These are phyloP conservation scores for Arthrocladium fulminans DNA, from an alignment of 2,329 filamentous ascomycete species.

Conservation along the genomic window DNA sequence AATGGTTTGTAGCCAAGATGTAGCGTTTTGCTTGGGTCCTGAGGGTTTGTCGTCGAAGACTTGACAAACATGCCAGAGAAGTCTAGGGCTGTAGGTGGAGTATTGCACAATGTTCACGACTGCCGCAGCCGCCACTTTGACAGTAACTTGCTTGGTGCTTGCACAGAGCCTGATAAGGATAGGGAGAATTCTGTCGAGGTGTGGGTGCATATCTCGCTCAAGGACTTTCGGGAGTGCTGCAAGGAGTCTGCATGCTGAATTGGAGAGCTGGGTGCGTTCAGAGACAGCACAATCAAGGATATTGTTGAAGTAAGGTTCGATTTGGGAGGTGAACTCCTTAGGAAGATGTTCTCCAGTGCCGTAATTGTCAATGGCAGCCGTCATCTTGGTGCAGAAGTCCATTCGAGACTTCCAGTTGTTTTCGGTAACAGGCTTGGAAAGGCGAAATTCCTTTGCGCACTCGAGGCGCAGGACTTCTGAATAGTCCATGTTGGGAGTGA, in stretches of 20 bases:
- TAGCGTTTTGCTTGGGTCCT: conserved; percentile 68
- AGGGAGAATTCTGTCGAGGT: conserved; percentile 33
- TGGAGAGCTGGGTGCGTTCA: conserved; percentile 22
- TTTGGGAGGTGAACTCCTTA: conserved; percentile 17
- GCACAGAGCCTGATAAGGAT: conserved; percentile 81
- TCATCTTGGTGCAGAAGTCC: conserved; percentile 17
- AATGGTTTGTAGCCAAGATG: conserved; percentile 76
- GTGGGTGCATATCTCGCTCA: conserved; percentile 17
- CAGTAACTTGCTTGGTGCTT: conserved; percentile 85
- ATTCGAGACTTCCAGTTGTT: conserved; percentile 21
- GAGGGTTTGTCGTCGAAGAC: conserved; percentile 92
- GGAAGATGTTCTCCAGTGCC: conserved; percentile 17
- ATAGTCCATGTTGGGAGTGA: conserved; percentile 17
- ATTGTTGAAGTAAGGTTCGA: conserved; percentile 18
- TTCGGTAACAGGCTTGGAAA: conserved; percentile 11
- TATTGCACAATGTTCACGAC: conserved; percentile 73
- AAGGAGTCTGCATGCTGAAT: conserved; percentile 16
- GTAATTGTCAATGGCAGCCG: conserved; percentile 17
- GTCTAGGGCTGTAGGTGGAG: conserved; percentile 67
- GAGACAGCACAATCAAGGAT: conserved; percentile 19
- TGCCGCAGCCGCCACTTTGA: conserved; percentile 69
- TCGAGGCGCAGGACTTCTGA: conserved; percentile 17
- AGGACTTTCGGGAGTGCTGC: conserved; percentile 16
- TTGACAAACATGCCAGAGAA: conserved; percentile 75
- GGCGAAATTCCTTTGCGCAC: conserved; percentile 5